A percentile compares a stretch with the other conserved stretches of the same genome.
These are phyloP conservation scores for Croton laevigatus DNA, from an alignment of 441 rosid genomes.

Conservation along the genomic window DNA sequence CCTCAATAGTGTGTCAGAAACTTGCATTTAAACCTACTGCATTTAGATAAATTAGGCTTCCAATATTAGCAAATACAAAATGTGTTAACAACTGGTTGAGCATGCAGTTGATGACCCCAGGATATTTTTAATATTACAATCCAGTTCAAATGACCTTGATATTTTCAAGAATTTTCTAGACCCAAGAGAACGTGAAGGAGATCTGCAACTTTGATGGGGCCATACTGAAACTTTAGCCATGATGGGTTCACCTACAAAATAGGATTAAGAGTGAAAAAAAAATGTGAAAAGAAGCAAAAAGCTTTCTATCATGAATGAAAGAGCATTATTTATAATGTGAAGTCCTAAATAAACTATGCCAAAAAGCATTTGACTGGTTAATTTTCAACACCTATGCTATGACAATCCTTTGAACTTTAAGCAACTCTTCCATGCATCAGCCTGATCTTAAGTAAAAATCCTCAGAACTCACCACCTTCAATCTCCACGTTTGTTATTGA, in stretches of 20 bases:
- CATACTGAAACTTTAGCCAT: constrained; percentile 15
- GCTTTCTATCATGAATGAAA: not conserved
- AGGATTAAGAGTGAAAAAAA: not conserved
- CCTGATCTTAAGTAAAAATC: not conserved
- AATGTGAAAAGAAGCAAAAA: not conserved
- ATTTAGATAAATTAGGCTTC: not conserved
- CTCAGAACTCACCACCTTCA: not conserved
- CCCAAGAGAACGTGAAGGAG: constrained; percentile 4
- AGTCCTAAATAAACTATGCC: not conserved
- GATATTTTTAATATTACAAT: constrained; percentile 4
- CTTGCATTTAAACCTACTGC: too few relatives aligned
- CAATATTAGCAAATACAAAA: not conserved
- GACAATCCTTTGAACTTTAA: constrained; percentile 8
- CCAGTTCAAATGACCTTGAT: constrained; percentile 6
- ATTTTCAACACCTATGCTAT: not conserved
- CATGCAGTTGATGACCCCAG: not conserved
- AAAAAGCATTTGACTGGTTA: not conserved
- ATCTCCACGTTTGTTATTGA: not conserved
- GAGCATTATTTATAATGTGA: not conserved
- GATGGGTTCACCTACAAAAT: constrained; percentile 16
- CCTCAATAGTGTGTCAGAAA: too few relatives aligned
- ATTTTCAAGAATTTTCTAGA: not conserved
- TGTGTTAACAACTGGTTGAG: not conserved
- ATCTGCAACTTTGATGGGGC: constrained; percentile 19
- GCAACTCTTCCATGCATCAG: not conserved